A percentile compares a stretch with the other conserved stretches of the same genome.
Evolutionary conservation across 495 filamentous ascomycete species (phyloP).

Genomic region (Aspergillus leporis): DNA sequence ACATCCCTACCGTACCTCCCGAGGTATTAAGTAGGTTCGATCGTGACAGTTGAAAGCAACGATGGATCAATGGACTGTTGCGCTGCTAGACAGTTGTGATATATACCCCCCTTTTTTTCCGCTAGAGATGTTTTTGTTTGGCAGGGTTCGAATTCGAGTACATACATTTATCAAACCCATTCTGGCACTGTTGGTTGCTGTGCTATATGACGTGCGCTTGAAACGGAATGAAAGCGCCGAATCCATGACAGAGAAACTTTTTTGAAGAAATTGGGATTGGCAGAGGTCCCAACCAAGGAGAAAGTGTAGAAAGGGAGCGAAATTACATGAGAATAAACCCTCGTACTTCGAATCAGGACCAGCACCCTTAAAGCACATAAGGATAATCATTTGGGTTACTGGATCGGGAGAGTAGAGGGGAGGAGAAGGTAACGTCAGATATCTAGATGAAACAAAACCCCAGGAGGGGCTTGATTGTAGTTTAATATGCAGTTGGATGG

Average conservation of each 20-base stretch:
- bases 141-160: not conserved
- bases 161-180: not conserved
- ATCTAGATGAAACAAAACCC: constrained; percentile 16
- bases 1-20: constrained; percentile 92
- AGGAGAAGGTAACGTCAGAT: constrained; percentile 4
- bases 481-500: not conserved
- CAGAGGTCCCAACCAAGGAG: not conserved
- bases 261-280: not conserved
- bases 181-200: not conserved
- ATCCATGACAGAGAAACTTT: not conserved
- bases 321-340: not conserved
- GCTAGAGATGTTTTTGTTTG: not conserved
- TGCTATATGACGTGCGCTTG: not conserved
- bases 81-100: not conserved
- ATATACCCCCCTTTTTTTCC: not conserved
- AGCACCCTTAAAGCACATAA: constrained; percentile 9
- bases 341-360: not conserved
- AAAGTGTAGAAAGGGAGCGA: not conserved
- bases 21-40: constrained; percentile 93
- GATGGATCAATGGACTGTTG: not conserved
- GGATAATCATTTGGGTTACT: constrained; percentile 24
- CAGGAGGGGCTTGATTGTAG: not conserved
- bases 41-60: constrained; percentile 38
- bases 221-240: not conserved
- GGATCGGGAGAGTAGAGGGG: constrained; percentile 7